A percentile compares a stretch with the other conserved stretches of the same genome.
Conservation (phyloP, 306 rosid species). For the Styphnolobium japonicum region DNA sequence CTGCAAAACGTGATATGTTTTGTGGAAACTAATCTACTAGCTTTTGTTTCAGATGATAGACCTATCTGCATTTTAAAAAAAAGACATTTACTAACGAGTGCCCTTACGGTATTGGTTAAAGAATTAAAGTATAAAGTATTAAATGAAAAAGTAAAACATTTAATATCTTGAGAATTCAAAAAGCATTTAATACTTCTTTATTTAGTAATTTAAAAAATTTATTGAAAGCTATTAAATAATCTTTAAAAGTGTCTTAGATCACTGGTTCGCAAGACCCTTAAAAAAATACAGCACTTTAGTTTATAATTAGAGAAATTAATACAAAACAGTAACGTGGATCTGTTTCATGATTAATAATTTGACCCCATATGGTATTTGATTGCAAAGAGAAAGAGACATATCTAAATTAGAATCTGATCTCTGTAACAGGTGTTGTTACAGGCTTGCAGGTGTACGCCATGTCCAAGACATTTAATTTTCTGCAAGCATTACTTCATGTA, state of each 20-base stretch:
- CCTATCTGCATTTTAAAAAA: too few species aligned
- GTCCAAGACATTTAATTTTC: not conserved
- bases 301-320: not conserved
- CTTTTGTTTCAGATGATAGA: not conserved
- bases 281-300: not conserved
- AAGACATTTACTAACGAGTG: too few species aligned
- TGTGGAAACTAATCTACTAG: not conserved
- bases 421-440: not conserved
- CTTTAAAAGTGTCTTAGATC: too few species aligned
- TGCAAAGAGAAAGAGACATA: not conserved
- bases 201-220: too few species aligned
- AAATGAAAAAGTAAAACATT: too few species aligned
- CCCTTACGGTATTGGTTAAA: too few species aligned
- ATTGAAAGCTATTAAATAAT: too few species aligned
- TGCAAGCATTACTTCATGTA: not conserved
- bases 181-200: too few species aligned
- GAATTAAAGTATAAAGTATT: too few species aligned
- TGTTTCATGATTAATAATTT: not conserved
- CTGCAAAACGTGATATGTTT: slow-evolving; percentile 2
- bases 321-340: slow-evolving; percentile 1
- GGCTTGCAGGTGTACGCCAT: not conserved
- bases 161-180: too few species aligned
- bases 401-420: slow-evolving; percentile 3
- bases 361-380: not conserved
- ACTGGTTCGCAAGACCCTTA: too few species aligned